These are phyloP conservation scores for Termitomyces sp. DNA, from an alignment of 768 basidiomycete genomes.

Conservation along the genomic window DNA sequence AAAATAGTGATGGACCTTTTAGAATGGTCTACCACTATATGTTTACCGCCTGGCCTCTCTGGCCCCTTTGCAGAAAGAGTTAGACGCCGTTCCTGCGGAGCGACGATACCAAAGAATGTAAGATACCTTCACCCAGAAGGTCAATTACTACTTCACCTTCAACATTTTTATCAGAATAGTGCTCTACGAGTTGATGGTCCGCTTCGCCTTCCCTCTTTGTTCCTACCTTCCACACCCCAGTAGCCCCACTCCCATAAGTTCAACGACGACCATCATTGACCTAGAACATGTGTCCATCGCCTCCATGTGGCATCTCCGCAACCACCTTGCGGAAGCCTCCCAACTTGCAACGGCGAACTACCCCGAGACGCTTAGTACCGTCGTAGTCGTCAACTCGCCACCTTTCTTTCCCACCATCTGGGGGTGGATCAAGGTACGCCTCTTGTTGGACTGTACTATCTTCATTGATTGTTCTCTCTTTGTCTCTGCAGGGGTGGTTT, in stretches of 20 bases:
- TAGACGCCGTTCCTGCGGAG: constrained; percentile 46
- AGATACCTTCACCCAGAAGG: constrained; percentile 16
- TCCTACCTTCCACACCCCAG: constrained; percentile 49
- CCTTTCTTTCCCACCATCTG: constrained; percentile 80
- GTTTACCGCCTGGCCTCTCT: constrained; percentile 72
- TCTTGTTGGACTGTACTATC: not conserved
- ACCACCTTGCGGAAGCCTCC: constrained; percentile 71
- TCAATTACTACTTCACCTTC: not conserved
- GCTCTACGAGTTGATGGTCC: constrained; percentile 62
- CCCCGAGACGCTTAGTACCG: constrained; percentile 67
- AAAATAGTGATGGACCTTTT: not conserved
- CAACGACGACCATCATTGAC: constrained; percentile 67
- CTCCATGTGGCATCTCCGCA: constrained; percentile 64
- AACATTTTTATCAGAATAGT: constrained; percentile 36
- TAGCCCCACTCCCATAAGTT: constrained; percentile 48
- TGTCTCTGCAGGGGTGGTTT: constrained; percentile 56
- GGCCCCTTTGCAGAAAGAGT: constrained; percentile 49
- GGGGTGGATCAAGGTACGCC: constrained; percentile 72
- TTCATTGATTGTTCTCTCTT: not conserved
- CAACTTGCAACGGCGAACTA: constrained; percentile 74
- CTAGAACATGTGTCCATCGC: constrained; percentile 55
- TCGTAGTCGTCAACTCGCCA: constrained; percentile 74
- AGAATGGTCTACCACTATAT: constrained; percentile 69
- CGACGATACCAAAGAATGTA: constrained; percentile 69
- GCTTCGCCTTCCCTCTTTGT: constrained; percentile 62